phyloP scores from a whole-genome alignment of 495 filamentous ascomycete species.

The Hypoxylon perforatum region DNA sequence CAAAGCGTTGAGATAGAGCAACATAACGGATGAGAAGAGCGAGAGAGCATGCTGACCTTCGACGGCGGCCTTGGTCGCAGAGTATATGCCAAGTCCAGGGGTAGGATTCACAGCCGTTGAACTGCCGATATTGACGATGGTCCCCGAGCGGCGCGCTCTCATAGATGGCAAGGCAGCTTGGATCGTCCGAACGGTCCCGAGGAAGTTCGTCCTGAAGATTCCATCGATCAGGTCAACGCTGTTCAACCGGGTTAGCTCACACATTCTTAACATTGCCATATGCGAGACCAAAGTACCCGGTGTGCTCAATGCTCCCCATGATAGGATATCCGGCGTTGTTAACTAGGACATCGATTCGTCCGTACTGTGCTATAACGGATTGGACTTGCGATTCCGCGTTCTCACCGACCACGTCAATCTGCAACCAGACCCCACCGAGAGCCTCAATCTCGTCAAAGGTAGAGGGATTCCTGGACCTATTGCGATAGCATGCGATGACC shows the following conservation, averaged over 20 bases:
- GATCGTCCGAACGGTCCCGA: conserved; percentile 55
- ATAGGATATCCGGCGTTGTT: conserved; percentile 62
- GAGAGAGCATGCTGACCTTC: conserved; percentile 40
- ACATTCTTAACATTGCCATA: not conserved
- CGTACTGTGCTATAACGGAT: conserved; percentile 48
- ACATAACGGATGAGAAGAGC: not conserved
- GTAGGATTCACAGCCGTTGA: conserved; percentile 38
- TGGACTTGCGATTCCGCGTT: conserved; percentile 47
- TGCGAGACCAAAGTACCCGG: conserved; percentile 38
- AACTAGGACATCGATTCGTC: conserved; percentile 60
- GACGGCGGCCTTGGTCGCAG: conserved; percentile 55
- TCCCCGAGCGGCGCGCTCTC: conserved; percentile 55
- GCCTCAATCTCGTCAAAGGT: conserved; percentile 48
- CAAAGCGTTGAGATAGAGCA: not conserved
- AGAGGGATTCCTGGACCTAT: conserved; percentile 44
- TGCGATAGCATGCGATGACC: conserved; percentile 53
- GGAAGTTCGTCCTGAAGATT: conserved; percentile 59
- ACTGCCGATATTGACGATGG: conserved; percentile 54
- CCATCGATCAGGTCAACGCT: conserved; percentile 46
- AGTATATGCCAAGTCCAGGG: conserved; percentile 50
- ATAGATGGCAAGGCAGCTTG: conserved; percentile 61
- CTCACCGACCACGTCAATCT: conserved; percentile 52
- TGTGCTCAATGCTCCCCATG: conserved; percentile 58
- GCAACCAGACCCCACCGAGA: conserved; percentile 51
- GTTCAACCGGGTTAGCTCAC: conserved; percentile 1